Evolutionary conservation across 306 rosid species (phyloP), one percentile per base, ranked within the genome.

Genomic region (Castanea mollissima): DNA sequence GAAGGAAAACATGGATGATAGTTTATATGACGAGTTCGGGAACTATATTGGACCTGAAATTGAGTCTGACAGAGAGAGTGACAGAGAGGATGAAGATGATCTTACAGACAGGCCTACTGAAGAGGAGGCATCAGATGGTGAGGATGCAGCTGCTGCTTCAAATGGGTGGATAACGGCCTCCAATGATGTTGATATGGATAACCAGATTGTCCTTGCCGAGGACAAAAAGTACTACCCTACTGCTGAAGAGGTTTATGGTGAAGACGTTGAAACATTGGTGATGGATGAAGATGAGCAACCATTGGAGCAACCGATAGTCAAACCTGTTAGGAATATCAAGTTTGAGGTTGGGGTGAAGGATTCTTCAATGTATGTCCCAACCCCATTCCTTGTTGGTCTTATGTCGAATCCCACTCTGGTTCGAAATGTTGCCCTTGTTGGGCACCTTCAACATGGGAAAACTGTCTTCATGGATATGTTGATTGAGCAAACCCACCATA

Each of bases 261-360:
- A 89, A 21, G 99, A 95, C 76, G 98, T 95, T 2, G 99, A 95
- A 87, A 87, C 99, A 74, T 83, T 95, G 81, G 99, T 95, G 0
- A 95, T 95, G 99, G 99, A 95, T 49, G 99, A 95, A 80, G 99
- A 95, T 19, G 99, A 92, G 14, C 97, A 87, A 31, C 87, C 99
- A 0, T 89, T 95, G 0, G 99, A 95, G 62, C 93, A 86, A 20
- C 98, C 98, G 0, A 91, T 95, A 31, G 76, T 95, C 46, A 91
- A 95, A 78, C 98, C 98, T 5, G 94, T 95, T 11, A 83, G 90
- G 73, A 91, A 87, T 82, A 78, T 87, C 4, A 91, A 91, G 79
- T 95, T 95, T 83, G 99, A 95, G 81, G 99, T 93, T 35, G 99
- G 98, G 18, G 99, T 95, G 44, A 95, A 95, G 88, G 99, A 95